These are phyloP conservation scores for Pseudogymnoascus destructans DNA, from an alignment of 2,329 filamentous ascomycete species.

Conservation along the genomic window DNA sequence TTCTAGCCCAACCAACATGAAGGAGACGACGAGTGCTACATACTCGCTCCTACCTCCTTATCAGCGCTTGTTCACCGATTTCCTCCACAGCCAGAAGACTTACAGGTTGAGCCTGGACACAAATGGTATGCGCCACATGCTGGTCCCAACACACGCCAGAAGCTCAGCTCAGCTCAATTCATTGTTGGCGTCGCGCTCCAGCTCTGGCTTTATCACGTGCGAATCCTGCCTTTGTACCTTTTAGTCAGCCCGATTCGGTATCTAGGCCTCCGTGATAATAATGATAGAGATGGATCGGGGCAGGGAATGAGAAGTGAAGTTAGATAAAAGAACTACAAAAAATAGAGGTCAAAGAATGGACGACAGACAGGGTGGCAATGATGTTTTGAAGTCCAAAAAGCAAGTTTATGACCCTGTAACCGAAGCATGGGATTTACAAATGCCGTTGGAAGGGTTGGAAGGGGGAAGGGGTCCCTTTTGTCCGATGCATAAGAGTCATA, in stretches of 20 bases:
- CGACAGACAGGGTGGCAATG: not conserved
- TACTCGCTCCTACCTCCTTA: conserved; percentile 59
- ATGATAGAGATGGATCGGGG: not conserved
- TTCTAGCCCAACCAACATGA: conserved; percentile 72
- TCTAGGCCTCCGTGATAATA: not conserved
- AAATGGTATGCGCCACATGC: conserved; percentile 5
- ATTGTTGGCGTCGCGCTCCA: not conserved
- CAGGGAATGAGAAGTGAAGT: not conserved
- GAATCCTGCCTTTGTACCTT: not conserved
- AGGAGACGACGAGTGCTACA: conserved; percentile 70
- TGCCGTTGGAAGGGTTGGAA: no score
- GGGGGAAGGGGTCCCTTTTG: no score
- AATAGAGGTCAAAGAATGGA: not conserved
- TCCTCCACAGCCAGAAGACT: not conserved
- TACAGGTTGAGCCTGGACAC: conserved; percentile 2
- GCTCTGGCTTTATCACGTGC: not conserved
- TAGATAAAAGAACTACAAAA: not conserved
- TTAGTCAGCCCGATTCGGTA: not conserved
- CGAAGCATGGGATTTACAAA: not conserved
- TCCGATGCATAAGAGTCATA: not conserved
- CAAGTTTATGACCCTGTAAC: not conserved
- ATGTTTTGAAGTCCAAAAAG: not conserved
- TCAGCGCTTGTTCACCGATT: not conserved
- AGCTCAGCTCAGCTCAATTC: not conserved
- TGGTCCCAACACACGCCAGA: not conserved